Conservation (phyloP, 1,139 yeast species). For the Saccharomyces hybrid region DNA sequence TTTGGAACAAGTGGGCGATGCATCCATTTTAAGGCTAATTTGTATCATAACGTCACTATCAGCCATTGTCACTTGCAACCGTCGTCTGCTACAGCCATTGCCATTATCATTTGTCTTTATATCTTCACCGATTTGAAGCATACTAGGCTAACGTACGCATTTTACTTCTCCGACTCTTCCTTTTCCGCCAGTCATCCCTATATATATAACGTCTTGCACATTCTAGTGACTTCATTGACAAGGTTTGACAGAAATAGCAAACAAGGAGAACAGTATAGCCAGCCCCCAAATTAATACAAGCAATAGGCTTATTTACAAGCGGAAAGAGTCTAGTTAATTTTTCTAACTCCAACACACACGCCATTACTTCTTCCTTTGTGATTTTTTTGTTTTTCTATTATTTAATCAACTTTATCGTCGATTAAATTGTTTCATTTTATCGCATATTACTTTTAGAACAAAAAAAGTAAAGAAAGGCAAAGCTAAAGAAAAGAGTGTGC, state of each 20-base stretch:
- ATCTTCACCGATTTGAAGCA: neutral
- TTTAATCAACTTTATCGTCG: neutral
- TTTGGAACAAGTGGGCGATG: neutral
- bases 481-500: neutral
- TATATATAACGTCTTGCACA: neutral
- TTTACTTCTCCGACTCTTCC: neutral
- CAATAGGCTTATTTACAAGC: neutral
- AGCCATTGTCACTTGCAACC: neutral
- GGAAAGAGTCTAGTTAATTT: neutral
- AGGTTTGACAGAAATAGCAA: neutral
- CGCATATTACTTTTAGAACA: neutral
- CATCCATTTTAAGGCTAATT: neutral
- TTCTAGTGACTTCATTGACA: neutral
- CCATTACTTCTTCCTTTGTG: neutral
- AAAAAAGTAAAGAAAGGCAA: neutral
- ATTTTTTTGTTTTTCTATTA: neutral
- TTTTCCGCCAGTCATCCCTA: neutral
- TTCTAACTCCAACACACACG: neutral
- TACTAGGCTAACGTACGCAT: neutral
- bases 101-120: neutral
- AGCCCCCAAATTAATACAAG: neutral
- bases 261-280: neutral
- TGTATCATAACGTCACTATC: neutral
- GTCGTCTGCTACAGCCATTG: neutral
- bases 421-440: neutral